Evolutionary conservation across 2,329 filamentous ascomycete genomes (phyloP).

Genomic region (Tolypocladium tundrense): DNA sequence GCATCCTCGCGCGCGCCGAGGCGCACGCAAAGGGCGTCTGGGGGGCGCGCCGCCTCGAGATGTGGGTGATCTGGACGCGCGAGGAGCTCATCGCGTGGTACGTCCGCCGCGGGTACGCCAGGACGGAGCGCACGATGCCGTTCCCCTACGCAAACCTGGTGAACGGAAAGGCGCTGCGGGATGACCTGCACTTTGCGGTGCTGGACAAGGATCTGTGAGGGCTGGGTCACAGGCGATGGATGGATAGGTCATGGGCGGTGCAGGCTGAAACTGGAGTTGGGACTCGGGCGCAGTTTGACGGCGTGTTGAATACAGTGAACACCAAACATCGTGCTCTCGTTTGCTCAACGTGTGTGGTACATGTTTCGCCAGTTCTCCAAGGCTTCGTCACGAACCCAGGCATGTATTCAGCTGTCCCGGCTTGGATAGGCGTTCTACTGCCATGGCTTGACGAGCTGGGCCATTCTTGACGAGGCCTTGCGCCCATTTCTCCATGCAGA

Average conservation of each 20-base stretch:
- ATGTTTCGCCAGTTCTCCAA: neutral
- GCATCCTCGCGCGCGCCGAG: constrained; percentile 31
- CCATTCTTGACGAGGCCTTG: no score
- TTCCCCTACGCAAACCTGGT: constrained; percentile 31
- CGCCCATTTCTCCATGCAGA: no score
- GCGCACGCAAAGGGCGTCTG: constrained; percentile 20
- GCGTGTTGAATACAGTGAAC: neutral
- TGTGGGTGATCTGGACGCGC: constrained; percentile 32
- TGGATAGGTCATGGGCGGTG: neutral
- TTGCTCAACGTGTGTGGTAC: neutral
- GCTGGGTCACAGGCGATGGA: neutral
- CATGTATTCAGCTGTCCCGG: no score
- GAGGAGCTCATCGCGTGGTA: constrained; percentile 37
- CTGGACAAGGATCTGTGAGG: constrained; percentile 26
- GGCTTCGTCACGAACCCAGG: no score
- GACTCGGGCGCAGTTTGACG: no score
- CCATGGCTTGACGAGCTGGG: no score
- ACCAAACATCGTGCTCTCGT: neutral
- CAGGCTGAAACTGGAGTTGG: neutral
- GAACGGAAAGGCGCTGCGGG: constrained; percentile 24
- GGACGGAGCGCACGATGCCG: constrained; percentile 26
- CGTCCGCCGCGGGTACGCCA: constrained; percentile 28
- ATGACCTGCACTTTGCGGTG: constrained; percentile 32
- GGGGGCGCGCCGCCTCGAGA: constrained; percentile 25
- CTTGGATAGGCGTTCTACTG: no score